Conservation (phyloP, 768 basidiomycete species). For the Leccinum obscurum region DNA sequence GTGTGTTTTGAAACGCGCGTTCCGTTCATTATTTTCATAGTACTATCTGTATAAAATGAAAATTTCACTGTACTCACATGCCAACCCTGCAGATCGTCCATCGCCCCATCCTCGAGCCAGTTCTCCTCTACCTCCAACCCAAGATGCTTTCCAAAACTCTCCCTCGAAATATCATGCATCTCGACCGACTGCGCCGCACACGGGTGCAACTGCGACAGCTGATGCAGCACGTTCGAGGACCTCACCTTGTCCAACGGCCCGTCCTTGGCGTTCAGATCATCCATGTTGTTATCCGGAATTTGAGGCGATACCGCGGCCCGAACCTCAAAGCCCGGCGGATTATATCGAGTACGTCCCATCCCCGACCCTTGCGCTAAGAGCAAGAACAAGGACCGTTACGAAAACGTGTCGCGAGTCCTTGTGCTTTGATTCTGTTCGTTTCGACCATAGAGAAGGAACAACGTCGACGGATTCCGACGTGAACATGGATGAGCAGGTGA, state of each 20-base stretch:
- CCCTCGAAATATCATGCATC: conserved; percentile 79
- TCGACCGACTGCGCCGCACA: conserved; percentile 81
- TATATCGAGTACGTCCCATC: not conserved
- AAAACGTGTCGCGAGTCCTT: not conserved
- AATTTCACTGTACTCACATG: no score
- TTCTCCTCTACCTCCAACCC: no score
- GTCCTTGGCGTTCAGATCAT: conserved; percentile 84
- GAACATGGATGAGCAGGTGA: not conserved
- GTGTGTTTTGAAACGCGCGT: no score
- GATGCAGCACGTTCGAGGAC: conserved; percentile 54
- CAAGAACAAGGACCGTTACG: not conserved
- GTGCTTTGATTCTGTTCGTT: not conserved
- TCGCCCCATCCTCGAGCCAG: no score
- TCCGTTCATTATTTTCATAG: no score
- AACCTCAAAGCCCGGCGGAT: conserved; percentile 31
- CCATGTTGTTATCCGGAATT: conserved; percentile 91
- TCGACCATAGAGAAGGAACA: not conserved
- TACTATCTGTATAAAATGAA: no score
- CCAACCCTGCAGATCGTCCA: no score
- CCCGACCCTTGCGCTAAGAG: not conserved
- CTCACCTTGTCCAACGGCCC: conserved; percentile 77
- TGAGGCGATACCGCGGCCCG: conserved; percentile 90
- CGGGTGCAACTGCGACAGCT: conserved; percentile 51
- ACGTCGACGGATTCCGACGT: not conserved
- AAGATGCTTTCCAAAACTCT: conserved; percentile 23